Evolutionary conservation across 306 rosid species (phyloP), one percentile per base, ranked within the genome.

Genomic region (Lathyrus aphaca): DNA sequence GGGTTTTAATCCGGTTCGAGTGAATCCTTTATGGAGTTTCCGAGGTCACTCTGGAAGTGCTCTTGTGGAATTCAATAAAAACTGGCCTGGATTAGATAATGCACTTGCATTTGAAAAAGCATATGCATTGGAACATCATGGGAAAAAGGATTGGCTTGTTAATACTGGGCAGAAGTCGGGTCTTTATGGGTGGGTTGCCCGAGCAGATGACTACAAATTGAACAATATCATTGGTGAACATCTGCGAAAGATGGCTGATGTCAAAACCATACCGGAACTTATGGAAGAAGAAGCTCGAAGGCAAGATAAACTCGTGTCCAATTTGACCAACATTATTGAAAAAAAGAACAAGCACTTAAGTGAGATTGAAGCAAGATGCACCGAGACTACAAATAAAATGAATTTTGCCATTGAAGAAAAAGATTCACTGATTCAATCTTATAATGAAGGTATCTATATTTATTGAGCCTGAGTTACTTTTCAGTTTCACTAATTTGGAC

Each of bases 111-210:
- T 95, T 79, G 99, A 95, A 89, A 82, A 80, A 72, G 89, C 91
- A 56, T 89, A 91, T 39, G 92, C 78, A 73, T 82, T 81, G 43
- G 91, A 86, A 61, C 85, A 73, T 66, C 97, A 86, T 61, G 99
- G 99, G 49, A 91, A 83, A 83, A 87, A 83, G 73, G 85, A 89
- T 27, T 95, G 96, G 96, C 21, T 30, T 53, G 78, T 72, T 63
- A 69, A 73, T 18, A 38, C 74, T 48, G 84, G 64, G 72, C 80
- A 64, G 71, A 86, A 85, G 73, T 74, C 80, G 43, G 99, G 97
- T 69, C 87, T 91, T 51, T 95, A 87, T 83, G 99, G 80, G 40
- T 95, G 99, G 99, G 95, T 91, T 82, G 99, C 99, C 18, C 91
- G 96, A 48, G 86, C 78, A 10, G 91, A 89, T 67, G 99, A 95